Evolutionary conservation across 1,284 basidiomycete species (phyloP).

Genomic region (Schizophyllum commune): DNA sequence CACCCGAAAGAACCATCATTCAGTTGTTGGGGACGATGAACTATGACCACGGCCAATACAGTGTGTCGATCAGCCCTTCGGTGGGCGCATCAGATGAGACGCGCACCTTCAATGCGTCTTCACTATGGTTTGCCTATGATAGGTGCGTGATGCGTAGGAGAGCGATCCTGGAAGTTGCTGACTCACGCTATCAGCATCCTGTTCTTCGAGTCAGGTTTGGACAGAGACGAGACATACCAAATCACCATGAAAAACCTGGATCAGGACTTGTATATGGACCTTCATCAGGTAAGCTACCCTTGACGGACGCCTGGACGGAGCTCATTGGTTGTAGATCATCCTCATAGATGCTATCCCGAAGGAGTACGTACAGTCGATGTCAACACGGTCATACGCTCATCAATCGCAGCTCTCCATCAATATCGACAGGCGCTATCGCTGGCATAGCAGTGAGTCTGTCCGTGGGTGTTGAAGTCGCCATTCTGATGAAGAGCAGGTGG

Average conservation of each 20-base stretch:
- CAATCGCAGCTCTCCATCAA: neutral
- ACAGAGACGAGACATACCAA: constrained; percentile 11
- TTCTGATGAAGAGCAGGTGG: constrained; percentile 3
- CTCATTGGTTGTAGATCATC: neutral
- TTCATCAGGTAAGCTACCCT: constrained; percentile 10
- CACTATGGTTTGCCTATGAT: constrained; percentile 14
- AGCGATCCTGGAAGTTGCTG: neutral
- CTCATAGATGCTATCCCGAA: constrained; percentile 4
- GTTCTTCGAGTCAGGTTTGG: constrained; percentile 14
- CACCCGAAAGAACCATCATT: constrained; percentile 10
- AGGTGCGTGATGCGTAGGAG: neutral
- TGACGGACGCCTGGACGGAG: neutral
- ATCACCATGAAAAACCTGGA: constrained; percentile 14
- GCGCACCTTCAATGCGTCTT: constrained; percentile 15
- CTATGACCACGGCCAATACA: constrained; percentile 14
- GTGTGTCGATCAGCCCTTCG: constrained; percentile 11
- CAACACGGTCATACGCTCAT: neutral
- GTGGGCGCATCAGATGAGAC: constrained; percentile 11
- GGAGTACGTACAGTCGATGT: constrained; percentile 7
- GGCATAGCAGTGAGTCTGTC: constrained; percentile 9
- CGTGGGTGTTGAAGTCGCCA: neutral
- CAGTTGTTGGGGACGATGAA: constrained; percentile 14
- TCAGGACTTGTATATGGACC: constrained; percentile 11
- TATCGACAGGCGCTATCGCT: neutral
- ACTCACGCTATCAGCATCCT: constrained; percentile 9